Conservation (phyloP, 2,329 filamentous ascomycete species). For the Aplosporella prunicola region DNA sequence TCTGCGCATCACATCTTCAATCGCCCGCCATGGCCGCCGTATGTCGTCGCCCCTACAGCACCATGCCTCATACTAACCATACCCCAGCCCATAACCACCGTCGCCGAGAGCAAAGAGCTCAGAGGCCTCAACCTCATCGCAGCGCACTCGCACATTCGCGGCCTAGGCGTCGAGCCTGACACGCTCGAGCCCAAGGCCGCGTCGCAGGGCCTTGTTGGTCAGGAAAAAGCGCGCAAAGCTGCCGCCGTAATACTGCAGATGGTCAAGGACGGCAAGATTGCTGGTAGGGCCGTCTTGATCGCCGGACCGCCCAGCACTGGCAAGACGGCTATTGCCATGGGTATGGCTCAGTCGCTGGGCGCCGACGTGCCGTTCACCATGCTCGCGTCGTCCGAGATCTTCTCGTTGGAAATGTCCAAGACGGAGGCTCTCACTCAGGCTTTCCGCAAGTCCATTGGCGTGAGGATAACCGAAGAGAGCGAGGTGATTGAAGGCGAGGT, state of each 20-base stretch:
- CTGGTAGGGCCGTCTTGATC: slow-evolving; percentile 86
- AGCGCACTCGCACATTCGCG: slow-evolving; percentile 94
- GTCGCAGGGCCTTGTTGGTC: slow-evolving; percentile 90
- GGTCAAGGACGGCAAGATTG: slow-evolving; percentile 98
- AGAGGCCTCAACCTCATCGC: slow-evolving; percentile 95
- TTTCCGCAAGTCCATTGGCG: slow-evolving; percentile 97
- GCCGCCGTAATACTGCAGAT: slow-evolving; percentile 95
- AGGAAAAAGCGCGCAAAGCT: slow-evolving; percentile 92
- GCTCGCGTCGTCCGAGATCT: slow-evolving; percentile 92
- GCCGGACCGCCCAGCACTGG: slow-evolving; percentile 93
- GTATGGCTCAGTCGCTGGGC: slow-evolving; percentile 93
- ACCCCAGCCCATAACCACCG: slow-evolving; percentile 59
- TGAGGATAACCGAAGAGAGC: slow-evolving; percentile 96
- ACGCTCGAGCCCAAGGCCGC: slow-evolving; percentile 76
- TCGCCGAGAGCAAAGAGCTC: slow-evolving; percentile 92
- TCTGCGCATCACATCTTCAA: too few species aligned
- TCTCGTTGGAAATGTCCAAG: slow-evolving; percentile 98
- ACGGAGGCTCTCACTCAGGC: slow-evolving; percentile 96
- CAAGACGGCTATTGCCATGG: slow-evolving; percentile 98
- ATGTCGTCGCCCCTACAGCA: neutral
- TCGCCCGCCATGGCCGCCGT: slow-evolving; percentile 10
- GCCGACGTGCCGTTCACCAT: slow-evolving; percentile 94
- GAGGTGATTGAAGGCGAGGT: slow-evolving; percentile 99
- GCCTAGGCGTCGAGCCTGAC: slow-evolving; percentile 84
- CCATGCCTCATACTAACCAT: slow-evolving; percentile 1